phyloP scores from a whole-genome alignment of 2,329 filamentous ascomycete genomes.

The Ceratocystis cubensis region DNA sequence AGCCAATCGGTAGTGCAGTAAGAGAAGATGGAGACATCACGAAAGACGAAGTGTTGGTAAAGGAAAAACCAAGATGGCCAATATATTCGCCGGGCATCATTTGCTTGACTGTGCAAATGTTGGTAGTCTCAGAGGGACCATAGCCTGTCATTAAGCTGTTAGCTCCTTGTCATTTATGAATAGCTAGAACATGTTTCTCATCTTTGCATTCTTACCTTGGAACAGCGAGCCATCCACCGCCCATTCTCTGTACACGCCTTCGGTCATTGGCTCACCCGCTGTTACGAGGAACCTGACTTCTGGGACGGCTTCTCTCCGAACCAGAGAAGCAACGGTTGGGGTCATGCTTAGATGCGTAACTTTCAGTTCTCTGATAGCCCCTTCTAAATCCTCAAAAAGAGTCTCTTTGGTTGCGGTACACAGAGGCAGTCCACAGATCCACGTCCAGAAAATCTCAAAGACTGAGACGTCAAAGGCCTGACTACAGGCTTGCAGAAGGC shows the following conservation, averaged over 20 bases:
- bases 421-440: conserved; percentile 64
- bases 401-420: conserved; percentile 64
- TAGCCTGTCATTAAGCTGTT: conserved; percentile 39
- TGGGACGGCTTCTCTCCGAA: conserved; percentile 56
- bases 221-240: conserved; percentile 45
- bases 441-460: conserved; percentile 81
- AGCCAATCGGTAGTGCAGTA: conserved; percentile 52
- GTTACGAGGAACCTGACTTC: conserved; percentile 64
- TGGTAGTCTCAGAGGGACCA: conserved; percentile 75
- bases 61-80: conserved; percentile 62
- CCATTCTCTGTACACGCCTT: conserved; percentile 59
- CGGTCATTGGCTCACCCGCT: conserved; percentile 67
- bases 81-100: conserved; percentile 47
- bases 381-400: conserved; percentile 60
- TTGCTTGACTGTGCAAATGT: conserved; percentile 66
- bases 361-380: conserved; percentile 46
- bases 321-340: conserved; percentile 68
- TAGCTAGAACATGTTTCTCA: too few relatives aligned
- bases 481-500: conserved; percentile 71
- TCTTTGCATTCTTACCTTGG: conserved; percentile 40
- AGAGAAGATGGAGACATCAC: conserved; percentile 40
- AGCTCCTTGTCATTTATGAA: neutral
- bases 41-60: conserved; percentile 64
- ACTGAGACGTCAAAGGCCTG: conserved; percentile 80
- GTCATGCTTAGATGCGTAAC: conserved; percentile 78